Evolutionary conservation across 2,329 filamentous ascomycete species (phyloP), one percentile per base, ranked within the genome.

Genomic region (Arthrinium phaeospermum): DNA sequence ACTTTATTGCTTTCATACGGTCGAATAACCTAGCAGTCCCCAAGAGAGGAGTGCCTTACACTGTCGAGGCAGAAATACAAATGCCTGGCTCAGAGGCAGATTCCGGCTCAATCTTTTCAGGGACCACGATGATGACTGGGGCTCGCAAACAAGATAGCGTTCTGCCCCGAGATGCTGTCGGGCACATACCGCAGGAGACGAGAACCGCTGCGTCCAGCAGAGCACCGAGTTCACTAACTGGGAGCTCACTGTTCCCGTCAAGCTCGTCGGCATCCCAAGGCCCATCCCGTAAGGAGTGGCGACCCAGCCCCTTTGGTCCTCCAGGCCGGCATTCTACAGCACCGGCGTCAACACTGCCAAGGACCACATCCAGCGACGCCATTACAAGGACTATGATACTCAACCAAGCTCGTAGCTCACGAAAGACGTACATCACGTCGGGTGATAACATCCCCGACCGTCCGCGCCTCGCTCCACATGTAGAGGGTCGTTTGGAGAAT

Each of bases 1-100:
- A 87, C 0, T 91, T 91, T 71, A 81, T 91, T 13, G 88, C 87
- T 12, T 90, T 90, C 72, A 89, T 90, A 72, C 84, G 88, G 10
- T 90, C 88, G 4, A 88, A 89, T 78, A 89, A 90, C 75, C 80
- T 90, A 19, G 81, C 85, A 19, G 77, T 81, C 19, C 79, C 82
- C 45, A 80, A 77, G 27, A 64, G 75, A n/a, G 71, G 73, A 30
- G 74, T 76, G 7, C 71, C 71, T 37, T 68, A 51, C 16, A 45
- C 69, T 13, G 30, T 74, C 14, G 75, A 75, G 19, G 74, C 75
- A 47, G 73, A 77, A 44, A 71, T 74, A 16, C 57, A 22, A 41
- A 72, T 74, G 37, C 72, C 61, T 34, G 73, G 74, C 46, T 71
- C 53, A 8, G 79, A 78, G 27, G 72, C 76, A 19, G 76, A 79